Conservation (phyloP, 345 rosid genomes). For the Sisymbrium altissimum region DNA sequence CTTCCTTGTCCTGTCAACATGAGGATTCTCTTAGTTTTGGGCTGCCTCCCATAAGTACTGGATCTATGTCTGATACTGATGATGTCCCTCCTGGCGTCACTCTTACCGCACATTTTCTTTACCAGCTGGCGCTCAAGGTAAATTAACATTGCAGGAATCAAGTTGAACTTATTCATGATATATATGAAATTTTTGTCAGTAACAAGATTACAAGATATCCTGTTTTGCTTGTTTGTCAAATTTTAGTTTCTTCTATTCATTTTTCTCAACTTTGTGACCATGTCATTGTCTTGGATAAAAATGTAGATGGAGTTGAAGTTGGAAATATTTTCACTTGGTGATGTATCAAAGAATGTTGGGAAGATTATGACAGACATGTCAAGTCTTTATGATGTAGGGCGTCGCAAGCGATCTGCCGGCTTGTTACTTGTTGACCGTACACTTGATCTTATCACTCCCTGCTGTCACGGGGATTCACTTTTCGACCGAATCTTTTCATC, state of each 20-base stretch:
- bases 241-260: conserved; percentile 3
- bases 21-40: conserved; percentile 87
- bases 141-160: conserved; percentile 6
- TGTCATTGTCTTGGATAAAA: conserved; percentile 32
- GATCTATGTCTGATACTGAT: conserved; percentile 57
- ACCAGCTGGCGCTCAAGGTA: conserved; percentile 89
- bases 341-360: conserved; percentile 83
- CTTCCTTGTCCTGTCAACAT: conserved; percentile 58
- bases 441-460: conserved; percentile 91
- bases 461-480: conserved; percentile 89
- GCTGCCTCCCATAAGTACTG: conserved; percentile 74
- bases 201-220: background rate
- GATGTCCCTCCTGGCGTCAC: conserved; percentile 83
- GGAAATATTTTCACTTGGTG: conserved; percentile 95
- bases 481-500: conserved; percentile 78
- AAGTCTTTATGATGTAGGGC: conserved; percentile 96
- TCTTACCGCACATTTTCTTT: conserved; percentile 89
- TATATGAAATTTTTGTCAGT: conserved; percentile 43
- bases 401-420: conserved; percentile 88
- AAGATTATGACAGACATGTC: conserved; percentile 96
- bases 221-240: background rate
- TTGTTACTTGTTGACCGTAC: conserved; percentile 87
- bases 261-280: conserved; percentile 23
- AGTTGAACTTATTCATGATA: conserved; percentile 47
- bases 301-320: conserved; percentile 93